Percentiles rank a stretch among this genome's conserved stretches.
Conservation (phyloP, 352 stramenopile species). For the Aphanomyces euteiches region DNA sequence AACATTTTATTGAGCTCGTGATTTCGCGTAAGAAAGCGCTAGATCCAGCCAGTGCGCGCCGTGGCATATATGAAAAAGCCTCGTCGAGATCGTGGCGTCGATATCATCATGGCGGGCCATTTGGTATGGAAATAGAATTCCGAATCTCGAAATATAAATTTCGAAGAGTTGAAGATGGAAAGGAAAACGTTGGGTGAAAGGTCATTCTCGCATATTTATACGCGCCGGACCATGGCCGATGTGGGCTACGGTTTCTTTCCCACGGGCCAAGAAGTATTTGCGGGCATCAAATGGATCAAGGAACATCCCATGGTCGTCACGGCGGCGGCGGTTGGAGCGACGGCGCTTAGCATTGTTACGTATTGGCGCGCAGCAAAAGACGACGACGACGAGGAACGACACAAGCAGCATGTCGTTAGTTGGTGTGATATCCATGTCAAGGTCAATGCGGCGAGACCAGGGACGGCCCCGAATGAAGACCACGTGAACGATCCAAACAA, state of each 20-base stretch:
- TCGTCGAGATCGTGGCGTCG: no score
- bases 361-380: constrained; percentile 42
- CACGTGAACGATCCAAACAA: constrained; percentile 10
- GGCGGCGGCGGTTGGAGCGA: constrained; percentile 48
- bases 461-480: neutral
- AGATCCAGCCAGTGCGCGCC: no score
- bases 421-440: constrained; percentile 72
- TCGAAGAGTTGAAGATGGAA: neutral
- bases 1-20: no score
- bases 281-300: constrained; percentile 79
- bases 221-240: constrained; percentile 8
- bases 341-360: constrained; percentile 78
- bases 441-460: neutral
- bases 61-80: no score
- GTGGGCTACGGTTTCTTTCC: constrained; percentile 62
- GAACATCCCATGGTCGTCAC: constrained; percentile 78
- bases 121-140: no score
- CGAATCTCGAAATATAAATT: constrained; percentile 3
- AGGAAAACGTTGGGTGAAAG: neutral
- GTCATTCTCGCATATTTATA: neutral
- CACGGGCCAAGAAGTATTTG: constrained; percentile 77
- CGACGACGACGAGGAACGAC: neutral
- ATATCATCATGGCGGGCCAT: no score
- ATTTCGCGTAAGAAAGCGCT: no score
- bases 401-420: constrained; percentile 44